Evolutionary conservation across 2,329 filamentous ascomycete species (phyloP).

Genomic region (Ceratocystis diversiconidia): DNA sequence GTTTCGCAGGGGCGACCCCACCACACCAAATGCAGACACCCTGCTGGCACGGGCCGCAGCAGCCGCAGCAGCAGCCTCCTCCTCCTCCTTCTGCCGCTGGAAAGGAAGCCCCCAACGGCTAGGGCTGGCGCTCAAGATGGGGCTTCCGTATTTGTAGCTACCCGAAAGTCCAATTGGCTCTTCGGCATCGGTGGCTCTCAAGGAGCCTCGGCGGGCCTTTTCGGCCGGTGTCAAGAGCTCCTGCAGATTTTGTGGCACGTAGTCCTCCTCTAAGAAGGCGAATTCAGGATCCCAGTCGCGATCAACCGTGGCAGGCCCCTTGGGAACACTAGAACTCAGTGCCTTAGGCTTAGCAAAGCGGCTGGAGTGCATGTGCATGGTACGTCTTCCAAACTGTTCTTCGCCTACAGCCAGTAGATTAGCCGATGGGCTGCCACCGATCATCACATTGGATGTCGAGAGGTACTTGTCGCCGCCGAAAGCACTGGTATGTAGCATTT

Average conservation of each 20-base stretch:
- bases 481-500: slow-evolving; percentile 50
- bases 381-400: slow-evolving; percentile 55
- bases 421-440: slow-evolving; percentile 33
- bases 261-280: slow-evolving; percentile 69
- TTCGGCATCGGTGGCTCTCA: slow-evolving; percentile 41
- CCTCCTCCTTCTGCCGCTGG: slow-evolving; percentile 44
- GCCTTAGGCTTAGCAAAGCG: slow-evolving; percentile 52
- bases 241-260: slow-evolving; percentile 59
- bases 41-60: slow-evolving; percentile 21
- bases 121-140: slow-evolving; percentile 40
- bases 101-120: slow-evolving; percentile 49
- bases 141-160: slow-evolving; percentile 46
- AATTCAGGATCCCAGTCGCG: slow-evolving; percentile 55
- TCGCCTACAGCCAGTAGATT: slow-evolving; percentile 32
- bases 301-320: slow-evolving; percentile 43
- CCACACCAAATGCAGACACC: slow-evolving; percentile 48
- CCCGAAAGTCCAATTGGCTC: slow-evolving; percentile 29
- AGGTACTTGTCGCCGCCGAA: slow-evolving; percentile 47
- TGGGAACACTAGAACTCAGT: slow-evolving; percentile 55
- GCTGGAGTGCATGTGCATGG: slow-evolving; percentile 60
- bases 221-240: slow-evolving; percentile 53
- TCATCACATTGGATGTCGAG: slow-evolving; percentile 27
- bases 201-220: slow-evolving; percentile 49
- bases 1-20: slow-evolving; percentile 50
- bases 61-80: slow-evolving; percentile 27